Conservation (phyloP, 2,329 filamentous ascomycete genomes). For the Aspergillus uvarum region DNA sequence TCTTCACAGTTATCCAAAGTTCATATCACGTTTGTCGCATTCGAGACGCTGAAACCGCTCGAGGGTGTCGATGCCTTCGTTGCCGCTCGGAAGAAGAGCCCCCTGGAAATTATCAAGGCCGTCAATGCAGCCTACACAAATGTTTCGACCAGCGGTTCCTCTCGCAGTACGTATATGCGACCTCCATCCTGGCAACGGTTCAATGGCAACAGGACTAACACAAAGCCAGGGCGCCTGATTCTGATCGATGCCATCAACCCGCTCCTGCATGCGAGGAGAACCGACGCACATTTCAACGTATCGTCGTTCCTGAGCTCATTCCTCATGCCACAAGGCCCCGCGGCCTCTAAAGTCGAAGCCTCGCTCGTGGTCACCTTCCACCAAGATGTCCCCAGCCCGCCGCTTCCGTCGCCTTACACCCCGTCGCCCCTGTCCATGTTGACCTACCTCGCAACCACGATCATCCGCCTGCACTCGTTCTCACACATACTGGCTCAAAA, state of each 20-base stretch:
- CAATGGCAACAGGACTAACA: conserved; percentile 11
- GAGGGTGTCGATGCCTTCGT: conserved; percentile 67
- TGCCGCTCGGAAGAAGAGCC: conserved; percentile 59
- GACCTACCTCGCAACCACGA: conserved; percentile 81
- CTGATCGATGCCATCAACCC: conserved; percentile 78
- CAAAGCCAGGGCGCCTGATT: conserved; percentile 64
- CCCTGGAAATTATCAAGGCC: conserved; percentile 59
- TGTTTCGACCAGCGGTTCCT: conserved; percentile 18
- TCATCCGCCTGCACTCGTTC: conserved; percentile 72
- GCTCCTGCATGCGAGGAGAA: conserved; percentile 45
- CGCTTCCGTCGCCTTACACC: conserved; percentile 43
- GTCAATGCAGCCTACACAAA: conserved; percentile 48
- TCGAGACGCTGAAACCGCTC: conserved; percentile 68
- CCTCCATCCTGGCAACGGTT: background rate
- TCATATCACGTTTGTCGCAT: conserved; percentile 74
- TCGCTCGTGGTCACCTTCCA: conserved; percentile 82
- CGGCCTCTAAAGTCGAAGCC: conserved; percentile 43
- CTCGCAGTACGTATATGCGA: conserved; percentile 28
- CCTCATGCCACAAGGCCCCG: conserved; percentile 54
- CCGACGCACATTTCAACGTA: conserved; percentile 57
- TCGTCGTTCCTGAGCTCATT: conserved; percentile 69
- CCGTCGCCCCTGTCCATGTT: conserved; percentile 72
- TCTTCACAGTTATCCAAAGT: conserved; percentile 53
- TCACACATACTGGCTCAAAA: conserved; percentile 72
- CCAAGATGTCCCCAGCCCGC: conserved; percentile 66